These are phyloP conservation scores for Leptosphaerulina australis DNA, from an alignment of 2,329 filamentous ascomycete genomes.

Conservation along the genomic window DNA sequence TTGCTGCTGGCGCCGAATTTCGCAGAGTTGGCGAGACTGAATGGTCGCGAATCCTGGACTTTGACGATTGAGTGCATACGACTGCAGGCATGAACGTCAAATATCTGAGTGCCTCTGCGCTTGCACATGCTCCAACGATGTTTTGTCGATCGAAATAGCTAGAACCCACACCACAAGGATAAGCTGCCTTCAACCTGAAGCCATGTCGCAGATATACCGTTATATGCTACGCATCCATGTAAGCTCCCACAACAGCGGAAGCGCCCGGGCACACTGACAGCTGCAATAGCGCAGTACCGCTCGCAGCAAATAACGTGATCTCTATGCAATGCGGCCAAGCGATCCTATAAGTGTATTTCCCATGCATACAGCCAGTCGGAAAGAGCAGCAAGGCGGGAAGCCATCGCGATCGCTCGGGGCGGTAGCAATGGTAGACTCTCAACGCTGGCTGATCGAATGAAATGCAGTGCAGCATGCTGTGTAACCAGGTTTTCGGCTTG, in stretches of 20 bases:
- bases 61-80: constrained; percentile 9
- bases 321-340: constrained; percentile 39
- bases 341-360: constrained; percentile 31
- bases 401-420: constrained; percentile 28
- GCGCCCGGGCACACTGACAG: constrained; percentile 16
- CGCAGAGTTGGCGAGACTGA: constrained; percentile 50
- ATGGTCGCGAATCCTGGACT: constrained; percentile 53
- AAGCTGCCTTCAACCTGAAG: not conserved
- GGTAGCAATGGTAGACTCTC: constrained; percentile 23
- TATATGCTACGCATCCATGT: constrained; percentile 15
- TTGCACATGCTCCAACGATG: not conserved
- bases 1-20: constrained; percentile 79
- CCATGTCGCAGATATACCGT: not conserved
- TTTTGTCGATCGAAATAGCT: not conserved
- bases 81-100: not conserved
- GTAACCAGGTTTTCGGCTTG: constrained; percentile 26
- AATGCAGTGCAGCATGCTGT: constrained; percentile 28
- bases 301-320: constrained; percentile 37
- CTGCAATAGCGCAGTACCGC: constrained; percentile 6
- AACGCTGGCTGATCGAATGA: constrained; percentile 24
- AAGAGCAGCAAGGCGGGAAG: constrained; percentile 29
- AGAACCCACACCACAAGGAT: not conserved
- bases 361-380: constrained; percentile 39
- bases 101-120: not conserved
- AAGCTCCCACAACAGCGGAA: constrained; percentile 12